Evolutionary conservation across 768 basidiomycete species (phyloP), one percentile per base, ranked within the genome.

Genomic region (Lactifluus volemus): DNA sequence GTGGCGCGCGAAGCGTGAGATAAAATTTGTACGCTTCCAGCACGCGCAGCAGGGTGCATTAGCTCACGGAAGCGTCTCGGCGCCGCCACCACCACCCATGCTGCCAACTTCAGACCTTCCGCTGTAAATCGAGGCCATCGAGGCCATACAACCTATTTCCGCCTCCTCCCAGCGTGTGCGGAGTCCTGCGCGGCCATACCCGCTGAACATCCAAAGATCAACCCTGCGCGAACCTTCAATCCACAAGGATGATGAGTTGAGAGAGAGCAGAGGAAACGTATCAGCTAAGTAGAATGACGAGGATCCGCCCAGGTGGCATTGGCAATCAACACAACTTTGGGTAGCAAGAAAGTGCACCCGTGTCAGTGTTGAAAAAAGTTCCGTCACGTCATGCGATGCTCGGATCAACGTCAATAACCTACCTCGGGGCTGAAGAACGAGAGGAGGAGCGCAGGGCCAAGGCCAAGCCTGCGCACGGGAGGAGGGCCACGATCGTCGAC

Each of bases 111-210:
- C 69, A 45, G 74, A 70, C 19, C 79, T 2, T 54, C 83, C 83
- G 60, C 74, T 78, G 66, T 81, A 80, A 25, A 25, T 25, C 25
- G 25, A 25, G 25, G 25, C 25, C 25, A 77, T 67, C 5, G 82
- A 78, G 47, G 76, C 70, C 3, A 75, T 76, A 75, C 86, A 86
- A 68, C 87, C 85, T 14, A 75, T 77, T 30, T 84, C 83, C 52
- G 86, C 82, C 74, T 92, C 91, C 69, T 92, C 90, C 91, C 89
- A 91, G 64, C 86, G 79, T 67, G 84, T 83, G 15, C 88, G 83
- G 9, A 91, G 91, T 47, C 91, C 91, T 70, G 89, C 89, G 15
- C 92, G 70, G 1, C 25, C 25, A 25, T 25, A 25, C 25, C 25
- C 25, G 25, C 25, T 25, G 25, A 25, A 25, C 25, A 2, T 25